These are phyloP conservation scores for Gardenia jasminoides DNA, from an alignment of 257 asterid species.

Conservation along the genomic window DNA sequence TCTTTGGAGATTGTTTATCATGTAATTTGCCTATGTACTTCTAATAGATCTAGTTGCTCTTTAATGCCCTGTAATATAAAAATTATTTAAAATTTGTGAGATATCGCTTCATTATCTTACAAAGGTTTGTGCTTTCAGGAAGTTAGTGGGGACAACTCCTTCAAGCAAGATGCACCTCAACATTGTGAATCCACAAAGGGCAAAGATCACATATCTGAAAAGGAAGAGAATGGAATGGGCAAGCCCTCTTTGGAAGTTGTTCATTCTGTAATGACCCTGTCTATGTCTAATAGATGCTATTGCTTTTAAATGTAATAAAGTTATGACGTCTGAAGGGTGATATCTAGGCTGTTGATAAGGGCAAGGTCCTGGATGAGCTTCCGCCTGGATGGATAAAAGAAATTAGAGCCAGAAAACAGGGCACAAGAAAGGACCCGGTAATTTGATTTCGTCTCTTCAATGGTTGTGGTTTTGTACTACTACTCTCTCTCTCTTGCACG, in stretches of 20 bases:
- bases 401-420: constrained; percentile 43
- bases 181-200: background rate
- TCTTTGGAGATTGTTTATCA: constrained; percentile 13
- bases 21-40: constrained; percentile 10
- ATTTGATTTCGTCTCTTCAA: constrained; percentile 7
- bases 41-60: background rate
- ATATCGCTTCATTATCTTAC: background rate
- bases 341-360: constrained; percentile 25
- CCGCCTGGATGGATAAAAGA: constrained; percentile 81
- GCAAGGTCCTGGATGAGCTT: constrained; percentile 38
- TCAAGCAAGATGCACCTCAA: constrained; percentile 7
- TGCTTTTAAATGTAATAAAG: background rate
- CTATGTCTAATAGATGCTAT: background rate
- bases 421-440: constrained; percentile 58
- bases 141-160: background rate
- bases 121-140: constrained; percentile 12
- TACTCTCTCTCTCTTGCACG: background rate
- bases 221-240: constrained; percentile 6
- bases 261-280: constrained; percentile 16
- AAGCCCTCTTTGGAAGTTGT: constrained; percentile 11
- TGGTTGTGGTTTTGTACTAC: background rate
- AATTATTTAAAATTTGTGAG: too few relatives aligned
- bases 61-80: background rate
- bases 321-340: constrained; percentile 8
- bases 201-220: constrained; percentile 14